Evolutionary conservation across 495 filamentous ascomycete species (phyloP).

Genomic region (Collariella sp.): DNA sequence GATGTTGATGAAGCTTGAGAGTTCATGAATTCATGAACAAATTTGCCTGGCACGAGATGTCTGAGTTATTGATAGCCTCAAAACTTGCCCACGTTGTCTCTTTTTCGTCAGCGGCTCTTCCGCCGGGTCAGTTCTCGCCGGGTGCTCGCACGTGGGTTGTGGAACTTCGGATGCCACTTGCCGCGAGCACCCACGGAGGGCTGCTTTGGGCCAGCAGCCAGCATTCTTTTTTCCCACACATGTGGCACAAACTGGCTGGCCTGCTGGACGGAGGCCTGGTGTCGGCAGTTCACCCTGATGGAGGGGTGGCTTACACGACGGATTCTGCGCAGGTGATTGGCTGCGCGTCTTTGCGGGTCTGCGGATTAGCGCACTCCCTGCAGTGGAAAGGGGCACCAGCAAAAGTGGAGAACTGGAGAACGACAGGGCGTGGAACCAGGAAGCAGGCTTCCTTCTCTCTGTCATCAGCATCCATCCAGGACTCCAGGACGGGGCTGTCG

Average conservation of each 20-base stretch:
- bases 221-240: background rate
- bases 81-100: too few relatives aligned
- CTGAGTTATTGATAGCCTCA: too few relatives aligned
- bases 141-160: conserved; percentile 2
- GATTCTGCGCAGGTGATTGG: conserved; percentile 2
- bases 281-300: background rate
- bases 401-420: background rate
- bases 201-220: background rate
- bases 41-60: too few relatives aligned
- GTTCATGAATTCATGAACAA: too few relatives aligned
- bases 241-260: background rate
- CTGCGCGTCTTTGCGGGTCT: background rate
- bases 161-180: background rate
- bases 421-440: background rate
- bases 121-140: background rate
- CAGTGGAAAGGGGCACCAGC: conserved; percentile 13
- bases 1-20: too few relatives aligned
- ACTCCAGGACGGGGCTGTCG: too few relatives aligned
- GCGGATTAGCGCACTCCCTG: conserved; percentile 4
- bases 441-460: too few relatives aligned
- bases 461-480: too few relatives aligned
- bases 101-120: background rate
- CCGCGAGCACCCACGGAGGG: too few relatives aligned
- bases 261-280: too few relatives aligned
- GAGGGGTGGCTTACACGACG: background rate